Conservation (phyloP, 2,329 filamentous ascomycete genomes). For the Chaetomium globosum region DNA sequence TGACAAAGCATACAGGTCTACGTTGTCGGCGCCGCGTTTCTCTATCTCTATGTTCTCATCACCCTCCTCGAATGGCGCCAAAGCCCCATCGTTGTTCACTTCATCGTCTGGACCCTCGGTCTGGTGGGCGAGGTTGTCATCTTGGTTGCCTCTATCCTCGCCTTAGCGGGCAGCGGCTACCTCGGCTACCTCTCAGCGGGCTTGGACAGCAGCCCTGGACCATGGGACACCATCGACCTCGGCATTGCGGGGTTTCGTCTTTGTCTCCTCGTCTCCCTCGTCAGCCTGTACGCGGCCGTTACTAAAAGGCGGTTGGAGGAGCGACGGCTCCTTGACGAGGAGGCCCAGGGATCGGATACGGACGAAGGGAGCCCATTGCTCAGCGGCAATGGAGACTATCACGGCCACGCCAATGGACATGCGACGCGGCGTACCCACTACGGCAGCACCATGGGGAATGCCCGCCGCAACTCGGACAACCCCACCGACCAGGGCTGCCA, state of each 20-base stretch:
- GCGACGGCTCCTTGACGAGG: constrained; percentile 48
- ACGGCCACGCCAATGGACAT: constrained; percentile 32
- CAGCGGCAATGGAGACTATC: constrained; percentile 46
- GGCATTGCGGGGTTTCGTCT: constrained; percentile 69
- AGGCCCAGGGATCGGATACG: constrained; percentile 44
- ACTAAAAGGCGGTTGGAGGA: constrained; percentile 48
- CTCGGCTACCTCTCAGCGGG: constrained; percentile 43
- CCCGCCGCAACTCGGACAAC: constrained; percentile 47
- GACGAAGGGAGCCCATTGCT: constrained; percentile 69
- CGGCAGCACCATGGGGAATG: constrained; percentile 34
- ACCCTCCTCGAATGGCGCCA: constrained; percentile 82
- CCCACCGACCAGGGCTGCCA: constrained; percentile 45
- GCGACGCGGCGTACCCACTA: constrained; percentile 36
- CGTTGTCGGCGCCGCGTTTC: constrained; percentile 79
- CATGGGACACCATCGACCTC: constrained; percentile 68
- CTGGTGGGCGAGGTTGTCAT: constrained; percentile 74
- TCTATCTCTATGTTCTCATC: constrained; percentile 82
- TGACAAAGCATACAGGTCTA: constrained; percentile 66
- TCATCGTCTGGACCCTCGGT: constrained; percentile 75
- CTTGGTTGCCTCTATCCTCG: constrained; percentile 66
- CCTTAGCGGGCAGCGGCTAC: constrained; percentile 61
- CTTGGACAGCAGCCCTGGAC: constrained; percentile 41
- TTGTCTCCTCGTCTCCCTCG: constrained; percentile 53
- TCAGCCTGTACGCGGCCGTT: constrained; percentile 59
- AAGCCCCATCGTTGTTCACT: constrained; percentile 77